phyloP scores from a whole-genome alignment of 2,329 filamentous ascomycete genomes.

The Pseudogymnoascus pannorum region DNA sequence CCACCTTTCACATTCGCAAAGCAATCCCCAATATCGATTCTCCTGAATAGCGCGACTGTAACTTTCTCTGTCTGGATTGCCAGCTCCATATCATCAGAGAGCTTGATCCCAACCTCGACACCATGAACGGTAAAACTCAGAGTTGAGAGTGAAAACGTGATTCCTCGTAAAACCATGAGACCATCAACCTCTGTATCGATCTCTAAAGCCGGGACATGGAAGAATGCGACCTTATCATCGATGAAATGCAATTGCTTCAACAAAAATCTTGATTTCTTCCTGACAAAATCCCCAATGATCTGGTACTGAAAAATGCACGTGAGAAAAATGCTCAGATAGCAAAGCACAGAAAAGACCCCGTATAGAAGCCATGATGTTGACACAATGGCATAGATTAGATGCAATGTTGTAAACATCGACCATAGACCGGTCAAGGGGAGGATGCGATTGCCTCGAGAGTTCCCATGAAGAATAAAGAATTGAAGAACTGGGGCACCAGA shows the following conservation, averaged over 20 bases:
- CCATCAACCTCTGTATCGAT: conserved; percentile 48
- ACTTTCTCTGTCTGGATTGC: conserved; percentile 44
- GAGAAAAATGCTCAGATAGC: conserved; percentile 36
- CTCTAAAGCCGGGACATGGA: conserved; percentile 39
- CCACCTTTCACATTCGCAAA: conserved; percentile 48
- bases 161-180: conserved; percentile 43
- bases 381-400: conserved; percentile 39
- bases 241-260: conserved; percentile 40
- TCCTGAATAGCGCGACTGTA: conserved; percentile 39
- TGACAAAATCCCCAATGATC: conserved; percentile 15
- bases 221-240: conserved; percentile 41
- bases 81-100: conserved; percentile 45
- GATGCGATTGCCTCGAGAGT: conserved; percentile 31
- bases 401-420: conserved; percentile 39
- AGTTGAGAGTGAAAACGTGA: conserved; percentile 43
- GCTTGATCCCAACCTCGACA: conserved; percentile 45
- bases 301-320: conserved; percentile 40
- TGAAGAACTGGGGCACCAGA: conserved; percentile 36
- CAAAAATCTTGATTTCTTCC: conserved; percentile 30
- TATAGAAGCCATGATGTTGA: conserved; percentile 47
- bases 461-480: conserved; percentile 29
- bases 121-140: conserved; percentile 44
- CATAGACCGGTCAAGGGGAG: conserved; percentile 39
- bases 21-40: conserved; percentile 44
- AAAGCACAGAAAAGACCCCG: conserved; percentile 34